These are phyloP conservation scores for Nepenthes gracilis DNA, from an alignment of 148 eudicot genomes.

Conservation along the genomic window DNA sequence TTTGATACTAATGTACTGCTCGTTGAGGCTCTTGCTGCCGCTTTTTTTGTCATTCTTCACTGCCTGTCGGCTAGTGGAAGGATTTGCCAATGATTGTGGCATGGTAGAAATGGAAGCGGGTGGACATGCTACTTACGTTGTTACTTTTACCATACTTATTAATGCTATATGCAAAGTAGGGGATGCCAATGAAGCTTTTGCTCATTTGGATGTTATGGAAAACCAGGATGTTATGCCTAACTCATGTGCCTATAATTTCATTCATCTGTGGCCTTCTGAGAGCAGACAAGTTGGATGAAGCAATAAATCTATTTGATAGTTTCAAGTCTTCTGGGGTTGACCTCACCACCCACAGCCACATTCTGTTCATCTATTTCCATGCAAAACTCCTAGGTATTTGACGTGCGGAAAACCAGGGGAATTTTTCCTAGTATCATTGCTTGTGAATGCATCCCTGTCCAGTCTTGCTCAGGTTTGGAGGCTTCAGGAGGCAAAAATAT, in stretches of 20 bases:
- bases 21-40: slow-evolving; percentile 68
- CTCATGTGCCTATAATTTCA: slow-evolving; percentile 80
- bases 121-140: slow-evolving; percentile 73
- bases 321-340: slow-evolving; percentile 44
- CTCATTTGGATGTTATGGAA: slow-evolving; percentile 48
- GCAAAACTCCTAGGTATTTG: slow-evolving; percentile 63
- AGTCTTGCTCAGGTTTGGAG: slow-evolving; percentile 71
- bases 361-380: slow-evolving; percentile 69
- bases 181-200: slow-evolving; percentile 45
- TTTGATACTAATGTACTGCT: slow-evolving; percentile 74
- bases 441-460: slow-evolving; percentile 70
- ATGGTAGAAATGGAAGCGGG: slow-evolving; percentile 57
- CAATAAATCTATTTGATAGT: slow-evolving; percentile 41
- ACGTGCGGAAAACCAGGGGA: slow-evolving; percentile 66
- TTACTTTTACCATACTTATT: slow-evolving; percentile 69
- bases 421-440: slow-evolving; percentile 71
- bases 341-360: slow-evolving; percentile 58
- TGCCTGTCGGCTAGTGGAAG: slow-evolving; percentile 35
- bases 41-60: slow-evolving; percentile 81
- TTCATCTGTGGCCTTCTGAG: slow-evolving; percentile 70
- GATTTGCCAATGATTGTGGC: slow-evolving; percentile 57
- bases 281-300: slow-evolving; percentile 53
- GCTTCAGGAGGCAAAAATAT: slow-evolving; percentile 58
- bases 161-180: slow-evolving; percentile 67
- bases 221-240: slow-evolving; percentile 52